phyloP scores from a whole-genome alignment of 2,329 filamentous ascomycete genomes.

The Pseudogymnoascus verrucosus region DNA sequence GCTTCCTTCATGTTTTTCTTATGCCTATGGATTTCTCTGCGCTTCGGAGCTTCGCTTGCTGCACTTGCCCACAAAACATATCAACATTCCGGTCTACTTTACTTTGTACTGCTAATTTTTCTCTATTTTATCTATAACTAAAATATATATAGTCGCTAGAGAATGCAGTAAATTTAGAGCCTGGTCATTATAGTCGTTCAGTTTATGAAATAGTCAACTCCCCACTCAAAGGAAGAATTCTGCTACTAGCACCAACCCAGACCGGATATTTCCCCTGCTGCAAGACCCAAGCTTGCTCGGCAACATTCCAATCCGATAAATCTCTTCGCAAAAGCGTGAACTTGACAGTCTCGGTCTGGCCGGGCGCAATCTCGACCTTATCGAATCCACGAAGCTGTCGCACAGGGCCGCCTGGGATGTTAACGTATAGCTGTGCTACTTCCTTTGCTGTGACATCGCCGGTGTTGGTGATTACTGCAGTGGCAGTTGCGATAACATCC shows the following conservation, averaged over 20 bases:
- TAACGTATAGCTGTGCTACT: constrained; percentile 59
- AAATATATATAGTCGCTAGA: neutral
- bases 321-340: constrained; percentile 70
- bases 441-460: constrained; percentile 46
- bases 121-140: neutral
- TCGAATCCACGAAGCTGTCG: constrained; percentile 72
- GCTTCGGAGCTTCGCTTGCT: neutral
- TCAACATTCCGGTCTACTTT: neutral
- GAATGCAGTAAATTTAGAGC: neutral
- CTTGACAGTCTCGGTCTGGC: constrained; percentile 56
- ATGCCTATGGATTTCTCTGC: neutral
- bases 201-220: constrained; percentile 11
- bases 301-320: constrained; percentile 77
- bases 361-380: constrained; percentile 62
- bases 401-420: constrained; percentile 58
- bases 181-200: neutral
- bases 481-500: constrained; percentile 50
- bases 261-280: constrained; percentile 24
- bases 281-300: constrained; percentile 69
- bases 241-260: constrained; percentile 27
- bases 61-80: neutral
- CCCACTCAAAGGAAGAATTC: constrained; percentile 22
- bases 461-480: constrained; percentile 53
- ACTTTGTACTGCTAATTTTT: neutral
- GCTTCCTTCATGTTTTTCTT: neutral